phyloP scores from a whole-genome alignment of 176 grass and related monocot species.

The Tuctoria greenei region DNA sequence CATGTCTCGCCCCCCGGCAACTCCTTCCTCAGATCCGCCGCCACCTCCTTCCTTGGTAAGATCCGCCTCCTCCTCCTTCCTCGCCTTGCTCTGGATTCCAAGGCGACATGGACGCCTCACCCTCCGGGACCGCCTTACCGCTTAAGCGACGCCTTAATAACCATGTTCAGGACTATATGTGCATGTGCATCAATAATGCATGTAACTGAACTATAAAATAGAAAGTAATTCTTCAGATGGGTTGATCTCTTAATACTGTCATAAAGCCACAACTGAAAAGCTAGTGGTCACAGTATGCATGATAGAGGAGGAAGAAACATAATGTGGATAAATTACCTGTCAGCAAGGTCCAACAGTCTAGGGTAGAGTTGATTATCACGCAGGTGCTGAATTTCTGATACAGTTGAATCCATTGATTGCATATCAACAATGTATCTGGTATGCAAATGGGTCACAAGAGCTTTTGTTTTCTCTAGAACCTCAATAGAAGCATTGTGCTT shows the following conservation, averaged over 20 bases:
- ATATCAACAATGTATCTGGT: slow-evolving; percentile 95
- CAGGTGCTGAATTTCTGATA: slow-evolving; percentile 89
- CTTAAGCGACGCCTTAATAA: too few species aligned
- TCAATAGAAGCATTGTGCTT: slow-evolving; percentile 69
- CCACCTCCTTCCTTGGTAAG: too few species aligned
- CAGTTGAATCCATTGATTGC: slow-evolving; percentile 98
- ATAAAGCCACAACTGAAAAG: slow-evolving; percentile 8
- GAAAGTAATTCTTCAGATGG: neutral
- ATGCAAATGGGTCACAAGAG: slow-evolving; percentile 93
- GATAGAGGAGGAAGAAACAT: neutral
- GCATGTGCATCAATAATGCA: neutral
- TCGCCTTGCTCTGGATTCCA: too few species aligned
- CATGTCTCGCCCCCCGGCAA: too few species aligned
- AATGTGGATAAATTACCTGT: slow-evolving; percentile 58
- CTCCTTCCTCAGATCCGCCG: too few species aligned
- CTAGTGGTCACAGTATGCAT: neutral
- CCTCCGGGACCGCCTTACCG: too few species aligned
- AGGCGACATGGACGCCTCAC: too few species aligned
- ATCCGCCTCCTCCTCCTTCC: too few species aligned
- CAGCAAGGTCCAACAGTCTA: slow-evolving; percentile 69
- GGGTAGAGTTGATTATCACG: slow-evolving; percentile 88
- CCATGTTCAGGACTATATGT: too few species aligned
- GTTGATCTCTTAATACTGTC: neutral
- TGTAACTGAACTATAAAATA: neutral
- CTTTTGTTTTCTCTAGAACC: slow-evolving; percentile 93